phyloP scores from a whole-genome alignment of 306 rosid genomes.

The Fragaria nilgerrensis region DNA sequence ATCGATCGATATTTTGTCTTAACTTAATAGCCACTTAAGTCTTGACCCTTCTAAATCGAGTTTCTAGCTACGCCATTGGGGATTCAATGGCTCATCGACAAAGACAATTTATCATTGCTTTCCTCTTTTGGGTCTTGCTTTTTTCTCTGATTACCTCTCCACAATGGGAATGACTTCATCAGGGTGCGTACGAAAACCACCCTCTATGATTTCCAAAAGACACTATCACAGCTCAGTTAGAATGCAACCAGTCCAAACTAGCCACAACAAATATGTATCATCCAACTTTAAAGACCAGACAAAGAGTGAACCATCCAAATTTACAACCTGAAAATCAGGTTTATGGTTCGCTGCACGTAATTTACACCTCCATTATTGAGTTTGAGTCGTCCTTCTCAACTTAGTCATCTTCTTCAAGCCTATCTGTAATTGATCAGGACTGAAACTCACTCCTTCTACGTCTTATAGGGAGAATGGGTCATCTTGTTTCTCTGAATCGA shows the following conservation, averaged over 20 bases:
- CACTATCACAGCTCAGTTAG: background rate
- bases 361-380: constrained; percentile 7
- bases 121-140: background rate
- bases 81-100: background rate
- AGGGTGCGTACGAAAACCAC: background rate
- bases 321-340: constrained; percentile 19
- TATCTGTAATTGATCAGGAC: background rate
- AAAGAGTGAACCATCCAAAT: background rate
- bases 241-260: background rate
- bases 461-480: background rate
- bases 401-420: background rate
- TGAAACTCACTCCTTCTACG: constrained; percentile 10
- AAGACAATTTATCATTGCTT: background rate
- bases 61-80: too few species aligned
- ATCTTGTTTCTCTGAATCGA: background rate
- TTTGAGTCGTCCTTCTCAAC: background rate
- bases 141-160: background rate
- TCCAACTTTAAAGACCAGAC: constrained; percentile 4
- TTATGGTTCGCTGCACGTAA: constrained; percentile 16
- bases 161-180: background rate
- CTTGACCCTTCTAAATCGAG: too few species aligned
- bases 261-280: background rate
- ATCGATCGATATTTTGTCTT: too few species aligned
- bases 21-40: too few species aligned
- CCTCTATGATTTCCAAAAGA: background rate